phyloP scores from a whole-genome alignment of 2,329 filamentous ascomycete genomes.

The Colletotrichum costaricense region DNA sequence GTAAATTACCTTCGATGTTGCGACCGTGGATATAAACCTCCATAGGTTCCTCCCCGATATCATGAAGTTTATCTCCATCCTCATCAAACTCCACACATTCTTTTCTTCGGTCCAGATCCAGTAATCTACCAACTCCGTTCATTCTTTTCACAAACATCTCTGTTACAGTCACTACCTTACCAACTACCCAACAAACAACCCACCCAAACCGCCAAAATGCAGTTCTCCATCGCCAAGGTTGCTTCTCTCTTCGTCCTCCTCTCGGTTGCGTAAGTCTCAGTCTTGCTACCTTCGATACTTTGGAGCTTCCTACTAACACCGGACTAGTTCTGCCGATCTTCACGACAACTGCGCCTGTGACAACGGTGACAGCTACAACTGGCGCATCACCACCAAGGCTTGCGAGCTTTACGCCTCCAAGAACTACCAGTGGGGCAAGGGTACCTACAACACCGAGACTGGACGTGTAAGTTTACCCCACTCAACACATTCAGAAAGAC shows the following conservation, averaged over 20 bases:
- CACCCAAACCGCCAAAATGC: slow-evolving; percentile 28
- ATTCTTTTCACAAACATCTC: slow-evolving; percentile 19
- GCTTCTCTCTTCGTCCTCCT: slow-evolving; percentile 20
- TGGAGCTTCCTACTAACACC: not conserved
- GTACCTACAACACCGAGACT: slow-evolving; percentile 30
- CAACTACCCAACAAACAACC: not conserved
- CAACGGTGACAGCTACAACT: slow-evolving; percentile 41
- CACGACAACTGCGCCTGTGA: slow-evolving; percentile 38
- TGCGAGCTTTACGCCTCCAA: slow-evolving; percentile 35
- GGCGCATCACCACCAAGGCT: slow-evolving; percentile 38
- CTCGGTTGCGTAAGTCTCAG: slow-evolving; percentile 19
- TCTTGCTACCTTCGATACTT: not conserved
- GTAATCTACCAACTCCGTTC: slow-evolving; percentile 33
- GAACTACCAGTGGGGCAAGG: slow-evolving; percentile 32
- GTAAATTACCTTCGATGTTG: not conserved
- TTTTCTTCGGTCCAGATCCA: slow-evolving; percentile 35
- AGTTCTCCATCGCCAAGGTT: slow-evolving; percentile 29
- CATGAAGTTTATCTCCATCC: slow-evolving; percentile 12
- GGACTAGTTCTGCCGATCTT: slow-evolving; percentile 37
- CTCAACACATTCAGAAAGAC: too few species aligned
- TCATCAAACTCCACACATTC: slow-evolving; percentile 31
- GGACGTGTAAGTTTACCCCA: slow-evolving; percentile 28
- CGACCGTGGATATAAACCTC: slow-evolving; percentile 33
- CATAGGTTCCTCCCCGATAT: slow-evolving; percentile 5
- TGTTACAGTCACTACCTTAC: slow-evolving; percentile 24